Evolutionary conservation across 2,329 filamentous ascomycete species (phyloP), one percentile per base, ranked within the genome.

Genomic region (Colletotrichum brevisporum): DNA sequence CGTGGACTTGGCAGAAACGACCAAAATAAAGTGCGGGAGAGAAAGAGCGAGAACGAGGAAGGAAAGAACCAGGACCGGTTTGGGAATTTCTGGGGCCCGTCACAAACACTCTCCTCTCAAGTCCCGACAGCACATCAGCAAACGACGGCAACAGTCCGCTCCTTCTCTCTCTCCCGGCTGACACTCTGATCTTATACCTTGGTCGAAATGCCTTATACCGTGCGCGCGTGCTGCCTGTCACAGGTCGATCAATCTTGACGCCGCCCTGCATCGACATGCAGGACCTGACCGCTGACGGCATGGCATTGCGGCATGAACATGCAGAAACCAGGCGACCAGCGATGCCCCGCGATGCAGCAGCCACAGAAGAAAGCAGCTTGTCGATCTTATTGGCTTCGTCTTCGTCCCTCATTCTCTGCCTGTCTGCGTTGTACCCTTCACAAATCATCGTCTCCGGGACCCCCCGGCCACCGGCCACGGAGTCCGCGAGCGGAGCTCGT

Each of bases 301-400:
- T 36, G 31, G 41, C 53, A 21, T 21, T 21, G 52, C 58, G 45
- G 63, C 63, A 63, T 67, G 58, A 67, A 63, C 9, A 24, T 67
- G 51, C 56, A 66, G 63, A 66, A 61, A 61, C 48, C 56, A 21
- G 56, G 48, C 48, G 48, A 48, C 39, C 48, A 39, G 63, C 21
- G 24, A 47, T 43, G 36, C 16, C 50, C 43, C 27, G 50, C 43
- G 52, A 57, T 36, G n/a, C 47, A 52, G 41, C 36, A 47, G 47
- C 31, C 31, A 36, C 8, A 6, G 31, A 36, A 36, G 10, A 36
- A 36, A 36, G 31, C 31, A 4, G 6, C 31, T 8, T 36, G 31
- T 21, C 57, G 53, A 56, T 43, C 53, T 43, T 15, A 45, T 43
- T 16, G 15, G 13, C 27, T 18, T n/a, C n/a, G 13, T 12, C 5